Base-by-base conservation (phyloP, 1,139 yeast genomes). In the Yamadazyma epiphylla region DNA sequence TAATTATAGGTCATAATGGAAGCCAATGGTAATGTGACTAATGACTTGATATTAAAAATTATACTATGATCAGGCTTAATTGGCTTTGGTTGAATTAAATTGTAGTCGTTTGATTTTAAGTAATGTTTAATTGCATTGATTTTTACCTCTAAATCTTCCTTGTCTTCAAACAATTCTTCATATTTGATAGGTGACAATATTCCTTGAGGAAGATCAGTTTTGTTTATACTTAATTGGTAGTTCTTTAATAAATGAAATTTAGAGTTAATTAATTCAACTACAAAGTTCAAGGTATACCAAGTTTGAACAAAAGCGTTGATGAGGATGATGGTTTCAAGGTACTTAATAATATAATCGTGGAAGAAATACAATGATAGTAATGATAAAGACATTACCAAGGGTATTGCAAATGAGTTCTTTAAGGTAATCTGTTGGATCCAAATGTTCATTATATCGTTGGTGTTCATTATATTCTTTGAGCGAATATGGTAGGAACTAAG, bases 21-120 rank as follows among this genome's bases (percentile, higher is more conserved):
- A 11, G 60, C 51, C 1, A 48, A 22, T 1, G 63, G 49, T 8
- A 45, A 22, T 4, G 58, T 43, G 6, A 55, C 31, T 2, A 68
- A 15, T 15, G 53, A 59, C 17, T 62, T 60, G 3, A 49, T 31
- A 25, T 73, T 66, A 31, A 63, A 49, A 25, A 64, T 30, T 2
- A 33, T 12, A 13, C 32, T 29, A 30, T 47, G 48, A 12, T 53
- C 45, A 13, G 49, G 48, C 28, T 33, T 30, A 16, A 62, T 49
- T 22, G 38, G 38, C 13, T 38, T 38, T 4, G 51, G 53, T 19
- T 28, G 39, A 20, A 44, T 27, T 9, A 53, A 32, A 24, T 17
- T 17, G 10, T 17, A 17, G 9, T 17, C 20, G 10, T 17, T 17
- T 7, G 20, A 7, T 10, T 17, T 7, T 7, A 17, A 10, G 10